These are phyloP conservation scores for Mucor circinelloides DNA, from an alignment of 371 early-diverging fungal species.

Conservation along the genomic window DNA sequence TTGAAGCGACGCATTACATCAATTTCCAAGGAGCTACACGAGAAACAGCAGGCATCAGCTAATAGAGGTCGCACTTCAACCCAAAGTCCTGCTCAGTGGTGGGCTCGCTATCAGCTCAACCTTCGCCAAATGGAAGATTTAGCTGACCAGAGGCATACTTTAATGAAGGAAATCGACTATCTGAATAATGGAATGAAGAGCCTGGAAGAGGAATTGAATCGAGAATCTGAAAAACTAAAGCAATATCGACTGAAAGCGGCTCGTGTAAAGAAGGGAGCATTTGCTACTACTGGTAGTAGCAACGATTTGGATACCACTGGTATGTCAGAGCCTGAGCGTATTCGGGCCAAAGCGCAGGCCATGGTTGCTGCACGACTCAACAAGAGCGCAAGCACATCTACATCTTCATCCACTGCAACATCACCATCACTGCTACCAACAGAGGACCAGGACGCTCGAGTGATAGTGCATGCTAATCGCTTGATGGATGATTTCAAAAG, in stretches of 20 bases:
- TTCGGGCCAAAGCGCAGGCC: constrained; percentile 41
- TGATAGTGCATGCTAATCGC: neutral
- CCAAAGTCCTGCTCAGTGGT: constrained; percentile 21
- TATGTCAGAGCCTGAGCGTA: constrained; percentile 37
- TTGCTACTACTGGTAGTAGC: neutral
- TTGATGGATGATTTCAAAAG: neutral
- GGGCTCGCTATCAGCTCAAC: constrained; percentile 38
- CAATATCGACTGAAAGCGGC: constrained; percentile 14
- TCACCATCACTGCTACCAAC: neutral
- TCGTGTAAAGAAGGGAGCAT: neutral
- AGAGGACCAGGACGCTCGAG: neutral
- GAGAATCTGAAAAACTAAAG: constrained; percentile 30
- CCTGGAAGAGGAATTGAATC: constrained; percentile 15
- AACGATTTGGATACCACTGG: neutral
- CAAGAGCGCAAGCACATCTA: constrained; percentile 3
- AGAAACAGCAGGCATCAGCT: constrained; percentile 5
- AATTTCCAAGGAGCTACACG: constrained; percentile 24
- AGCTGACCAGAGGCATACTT: constrained; percentile 27
- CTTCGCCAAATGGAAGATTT: constrained; percentile 37
- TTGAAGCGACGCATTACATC: constrained; percentile 33
- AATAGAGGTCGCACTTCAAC: constrained; percentile 4
- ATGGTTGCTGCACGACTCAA: constrained; percentile 41
- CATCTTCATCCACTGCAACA: neutral
- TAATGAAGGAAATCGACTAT: constrained; percentile 44
- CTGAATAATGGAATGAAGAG: constrained; percentile 29